Evolutionary conservation across 2,329 filamentous ascomycete species (phyloP).

Genomic region (Diplodia seriata): DNA sequence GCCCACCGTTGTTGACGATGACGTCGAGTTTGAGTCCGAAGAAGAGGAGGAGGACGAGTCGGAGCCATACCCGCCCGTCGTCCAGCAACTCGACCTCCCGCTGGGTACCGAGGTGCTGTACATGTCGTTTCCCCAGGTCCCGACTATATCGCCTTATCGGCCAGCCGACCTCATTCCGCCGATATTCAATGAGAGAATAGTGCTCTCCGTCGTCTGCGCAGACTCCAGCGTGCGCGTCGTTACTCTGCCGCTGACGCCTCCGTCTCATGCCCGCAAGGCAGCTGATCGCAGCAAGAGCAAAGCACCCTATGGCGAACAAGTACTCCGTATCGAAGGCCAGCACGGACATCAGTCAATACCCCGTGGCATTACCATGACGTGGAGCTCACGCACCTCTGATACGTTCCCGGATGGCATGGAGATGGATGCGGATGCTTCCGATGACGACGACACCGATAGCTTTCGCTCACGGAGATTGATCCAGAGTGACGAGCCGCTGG

Average conservation of each 20-base stretch:
- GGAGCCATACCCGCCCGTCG: conserved; percentile 60
- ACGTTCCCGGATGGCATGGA: conserved; percentile 40
- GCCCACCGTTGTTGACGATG: conserved; percentile 23
- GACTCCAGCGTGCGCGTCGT: conserved; percentile 64
- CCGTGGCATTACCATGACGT: conserved; percentile 60
- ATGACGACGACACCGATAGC: conserved; percentile 37
- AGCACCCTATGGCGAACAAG: conserved; percentile 53
- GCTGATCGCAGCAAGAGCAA: conserved; percentile 41
- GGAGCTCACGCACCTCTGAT: conserved; percentile 46
- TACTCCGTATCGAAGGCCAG: conserved; percentile 55
- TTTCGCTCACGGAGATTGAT: conserved; percentile 23
- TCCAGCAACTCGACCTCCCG: conserved; percentile 62
- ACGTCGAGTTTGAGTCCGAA: conserved; percentile 59
- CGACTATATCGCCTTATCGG: conserved; percentile 42
- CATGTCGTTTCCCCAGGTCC: conserved; percentile 57
- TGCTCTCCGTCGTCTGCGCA: conserved; percentile 62
- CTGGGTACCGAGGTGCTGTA: conserved; percentile 61
- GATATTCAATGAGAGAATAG: conserved; percentile 58
- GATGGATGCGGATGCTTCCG: conserved; percentile 43
- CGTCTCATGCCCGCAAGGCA: conserved; percentile 52
- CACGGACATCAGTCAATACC: conserved; percentile 60
- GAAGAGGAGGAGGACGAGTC: conserved; percentile 66
- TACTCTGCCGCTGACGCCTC: conserved; percentile 61
- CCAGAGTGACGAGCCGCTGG: conserved; percentile 41
- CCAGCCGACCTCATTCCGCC: conserved; percentile 51